Evolutionary conservation across 169 alveolate genomes (phyloP), one percentile per base, ranked within the genome.

Genomic region (Plasmodium berghei): DNA sequence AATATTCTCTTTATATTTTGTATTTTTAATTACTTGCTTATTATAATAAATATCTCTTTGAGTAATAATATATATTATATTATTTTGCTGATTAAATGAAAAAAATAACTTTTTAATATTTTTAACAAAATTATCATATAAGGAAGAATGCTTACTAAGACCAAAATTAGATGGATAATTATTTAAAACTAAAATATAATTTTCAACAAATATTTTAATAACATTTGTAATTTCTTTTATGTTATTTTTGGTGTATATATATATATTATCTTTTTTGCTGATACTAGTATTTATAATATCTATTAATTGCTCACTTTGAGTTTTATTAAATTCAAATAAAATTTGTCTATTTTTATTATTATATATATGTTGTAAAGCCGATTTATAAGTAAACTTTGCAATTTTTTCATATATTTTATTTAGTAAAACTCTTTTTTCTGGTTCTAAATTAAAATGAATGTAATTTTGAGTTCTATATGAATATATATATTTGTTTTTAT

Each of bases 131-230:
- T 83, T 70, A 0, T 69, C 63, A 26, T 69, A 70, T 56, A 67
- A 69, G 14, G 83, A 69, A 2, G 86, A 66, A 58, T 69, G 73
- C 18, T 56, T 70, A 54, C 73, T 58, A 5, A 54, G 22, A 52
- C 85, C 70, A 42, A 83, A 67, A 83, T 55, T 83, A 1, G 85
- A 83, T 28, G 90, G 90, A 52, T 83, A 83, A 49, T 83, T 83
- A 58, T 66, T 70, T 58, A 83, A 54, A 20, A 69, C 58, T 42
- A 28, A 58, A 67, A 83, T 67, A 67, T 48, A 83, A 83, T 83
- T 83, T 40, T 83, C 90, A 28, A 56, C 77, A 54, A 77, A 24
- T 18, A 77, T 42, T 49, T 77, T 48, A n/a, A 63, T 55, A 77
- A 77, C 46, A 3, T 55, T 5, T 40, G 69, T 77, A 28, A 77